A percentile compares a stretch with the other conserved stretches of the same genome.
These are phyloP conservation scores for Dendrothele bispora DNA, from an alignment of 768 basidiomycete genomes.

Conservation along the genomic window DNA sequence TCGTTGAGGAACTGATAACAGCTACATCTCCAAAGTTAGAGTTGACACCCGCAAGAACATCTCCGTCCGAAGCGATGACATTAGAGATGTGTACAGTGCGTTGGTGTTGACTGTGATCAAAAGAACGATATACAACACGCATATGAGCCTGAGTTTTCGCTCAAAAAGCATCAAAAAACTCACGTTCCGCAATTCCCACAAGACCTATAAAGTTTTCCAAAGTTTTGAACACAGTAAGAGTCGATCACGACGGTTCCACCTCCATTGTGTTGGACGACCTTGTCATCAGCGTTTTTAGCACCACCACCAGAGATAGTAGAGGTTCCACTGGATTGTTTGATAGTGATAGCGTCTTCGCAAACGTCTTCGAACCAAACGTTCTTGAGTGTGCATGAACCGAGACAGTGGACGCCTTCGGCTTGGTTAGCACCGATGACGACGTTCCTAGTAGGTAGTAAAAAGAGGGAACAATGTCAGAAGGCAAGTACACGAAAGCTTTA, in stretches of 20 bases:
- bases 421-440: slow-evolving; percentile 12
- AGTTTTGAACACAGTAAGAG: slow-evolving; percentile 8
- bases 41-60: neutral
- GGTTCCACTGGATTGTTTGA: slow-evolving; percentile 14
- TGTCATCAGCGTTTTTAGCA: slow-evolving; percentile 2
- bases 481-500: neutral
- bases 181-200: slow-evolving; percentile 18
- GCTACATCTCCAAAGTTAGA: slow-evolving; percentile 2
- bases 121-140: too few relatives aligned
- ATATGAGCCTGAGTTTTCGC: too few relatives aligned
- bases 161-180: neutral
- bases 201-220: slow-evolving; percentile 6
- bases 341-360: slow-evolving; percentile 21
- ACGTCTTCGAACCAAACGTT: slow-evolving; percentile 22
- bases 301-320: slow-evolving; percentile 12
- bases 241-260: slow-evolving; percentile 12
- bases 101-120: neutral
- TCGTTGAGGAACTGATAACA: neutral
- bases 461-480: too few relatives aligned
- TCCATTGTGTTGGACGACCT: slow-evolving; percentile 13
- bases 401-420: slow-evolving; percentile 12
- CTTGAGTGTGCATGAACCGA: slow-evolving; percentile 19
- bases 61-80: neutral
- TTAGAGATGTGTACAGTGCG: neutral
- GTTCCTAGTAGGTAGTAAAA: too few relatives aligned